Conservation (phyloP, 108 stramenopile genomes). For the Ochromonas danica region DNA sequence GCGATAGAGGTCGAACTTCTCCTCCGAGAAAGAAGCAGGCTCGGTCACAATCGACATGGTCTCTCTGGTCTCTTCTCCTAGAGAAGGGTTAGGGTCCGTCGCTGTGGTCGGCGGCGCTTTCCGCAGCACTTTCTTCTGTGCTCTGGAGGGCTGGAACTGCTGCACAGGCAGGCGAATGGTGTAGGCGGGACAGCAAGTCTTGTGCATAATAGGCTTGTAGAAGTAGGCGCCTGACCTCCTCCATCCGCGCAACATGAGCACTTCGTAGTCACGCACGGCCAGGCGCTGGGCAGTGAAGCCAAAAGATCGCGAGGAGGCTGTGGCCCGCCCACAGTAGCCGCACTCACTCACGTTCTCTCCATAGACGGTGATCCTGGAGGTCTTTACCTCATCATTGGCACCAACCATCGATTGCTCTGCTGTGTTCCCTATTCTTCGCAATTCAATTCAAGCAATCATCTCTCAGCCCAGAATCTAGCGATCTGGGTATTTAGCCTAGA, state of each 20-base stretch:
- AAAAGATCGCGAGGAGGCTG: not conserved
- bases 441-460: too few relatives aligned
- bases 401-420: too few relatives aligned
- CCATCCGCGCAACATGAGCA: not conserved
- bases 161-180: conserved; percentile 50
- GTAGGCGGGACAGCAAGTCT: conserved; percentile 59
- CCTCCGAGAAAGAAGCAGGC: conserved; percentile 51
- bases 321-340: not conserved
- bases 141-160: conserved; percentile 43
- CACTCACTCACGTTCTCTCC: not conserved
- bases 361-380: not conserved
- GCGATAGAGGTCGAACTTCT: conserved; percentile 50
- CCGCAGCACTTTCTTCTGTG: conserved; percentile 45
- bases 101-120: conserved; percentile 37
- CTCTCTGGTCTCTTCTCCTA: conserved; percentile 39
- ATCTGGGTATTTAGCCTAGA: too few relatives aligned
- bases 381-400: too few relatives aligned
- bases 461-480: too few relatives aligned
- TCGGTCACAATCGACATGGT: conserved; percentile 42
- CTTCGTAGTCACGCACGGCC: not conserved
- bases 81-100: conserved; percentile 41
- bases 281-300: not conserved
- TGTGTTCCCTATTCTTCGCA: too few relatives aligned
- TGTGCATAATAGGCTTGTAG: conserved; percentile 54
- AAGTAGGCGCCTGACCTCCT: conserved; percentile 50